phyloP scores from a whole-genome alignment of 2,329 filamentous ascomycete genomes.

The Cercospora canescens region DNA sequence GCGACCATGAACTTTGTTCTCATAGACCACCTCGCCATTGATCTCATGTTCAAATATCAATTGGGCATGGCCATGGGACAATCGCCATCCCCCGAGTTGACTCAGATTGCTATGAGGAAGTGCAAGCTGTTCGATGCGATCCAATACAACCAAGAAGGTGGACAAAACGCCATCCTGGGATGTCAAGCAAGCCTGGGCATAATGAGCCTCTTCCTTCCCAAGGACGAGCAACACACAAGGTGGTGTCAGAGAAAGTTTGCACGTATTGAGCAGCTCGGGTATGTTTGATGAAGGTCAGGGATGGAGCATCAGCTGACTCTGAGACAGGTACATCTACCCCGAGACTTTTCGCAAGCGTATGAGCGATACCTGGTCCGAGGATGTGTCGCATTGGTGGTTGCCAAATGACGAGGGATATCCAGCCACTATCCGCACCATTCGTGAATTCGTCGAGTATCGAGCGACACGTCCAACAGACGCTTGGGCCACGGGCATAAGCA shows the following conservation, averaged over 20 bases:
- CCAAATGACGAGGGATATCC: slow-evolving; percentile 76
- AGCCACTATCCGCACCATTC: slow-evolving; percentile 72
- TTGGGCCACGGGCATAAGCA: slow-evolving; percentile 30
- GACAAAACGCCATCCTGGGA: slow-evolving; percentile 68
- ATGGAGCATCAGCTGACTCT: background rate
- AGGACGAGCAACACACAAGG: slow-evolving; percentile 68
- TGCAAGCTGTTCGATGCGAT: slow-evolving; percentile 81
- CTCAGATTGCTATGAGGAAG: slow-evolving; percentile 64
- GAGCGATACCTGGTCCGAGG: slow-evolving; percentile 72
- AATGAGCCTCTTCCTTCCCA: slow-evolving; percentile 75
- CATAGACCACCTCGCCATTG: slow-evolving; percentile 76
- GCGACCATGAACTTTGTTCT: slow-evolving; percentile 74
- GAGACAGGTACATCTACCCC: slow-evolving; percentile 76
- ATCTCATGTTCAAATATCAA: slow-evolving; percentile 79
- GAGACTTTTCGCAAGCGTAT: slow-evolving; percentile 71
- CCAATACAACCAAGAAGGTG: slow-evolving; percentile 68
- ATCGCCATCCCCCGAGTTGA: slow-evolving; percentile 55
- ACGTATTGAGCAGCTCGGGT: slow-evolving; percentile 76
- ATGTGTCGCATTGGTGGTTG: slow-evolving; percentile 83
- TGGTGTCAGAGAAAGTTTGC: slow-evolving; percentile 83
- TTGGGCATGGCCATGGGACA: slow-evolving; percentile 57
- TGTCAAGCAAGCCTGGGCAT: slow-evolving; percentile 77
- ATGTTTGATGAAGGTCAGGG: slow-evolving; percentile 37
- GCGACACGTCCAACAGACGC: slow-evolving; percentile 31
- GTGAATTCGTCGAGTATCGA: slow-evolving; percentile 64